phyloP scores from a whole-genome alignment of 805 yeast species.

The Peterozyma xylosa region DNA sequence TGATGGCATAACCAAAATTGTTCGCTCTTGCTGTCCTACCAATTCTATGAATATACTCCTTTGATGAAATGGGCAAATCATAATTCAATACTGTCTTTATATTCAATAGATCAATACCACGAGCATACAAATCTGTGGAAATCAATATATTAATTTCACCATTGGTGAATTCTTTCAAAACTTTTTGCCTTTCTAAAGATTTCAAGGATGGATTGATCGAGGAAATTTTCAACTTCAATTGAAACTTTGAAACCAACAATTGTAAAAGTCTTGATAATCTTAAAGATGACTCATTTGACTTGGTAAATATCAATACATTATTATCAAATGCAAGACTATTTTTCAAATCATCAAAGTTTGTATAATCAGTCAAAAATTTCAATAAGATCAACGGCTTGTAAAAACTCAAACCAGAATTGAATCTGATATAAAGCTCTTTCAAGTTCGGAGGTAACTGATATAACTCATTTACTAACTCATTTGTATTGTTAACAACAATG shows the following conservation, averaged over 20 bases:
- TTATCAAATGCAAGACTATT: conserved; percentile 7
- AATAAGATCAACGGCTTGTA: conserved; percentile 72
- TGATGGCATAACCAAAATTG: conserved; percentile 66
- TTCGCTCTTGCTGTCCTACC: conserved; percentile 98
- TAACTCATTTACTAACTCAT: conserved; percentile 40
- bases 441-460: conserved; percentile 54
- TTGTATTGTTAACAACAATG: conserved; percentile 59
- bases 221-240: conserved; percentile 18
- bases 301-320: conserved; percentile 55
- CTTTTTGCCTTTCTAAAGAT: conserved; percentile 42
- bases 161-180: conserved; percentile 51
- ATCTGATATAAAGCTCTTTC: conserved; percentile 20
- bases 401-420: conserved; percentile 22
- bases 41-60: conserved; percentile 92
- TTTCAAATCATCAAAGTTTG: conserved; percentile 17
- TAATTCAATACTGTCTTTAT: conserved; percentile 79
- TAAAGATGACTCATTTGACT: conserved; percentile 82
- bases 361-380: conserved; percentile 34
- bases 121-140: conserved; percentile 90
- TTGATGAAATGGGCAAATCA: conserved; percentile 80
- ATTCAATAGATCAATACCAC: conserved; percentile 81
- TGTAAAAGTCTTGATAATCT: conserved; percentile 59
- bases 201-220: conserved; percentile 57
- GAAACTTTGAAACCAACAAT: conserved; percentile 26
- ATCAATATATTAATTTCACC: conserved; percentile 48